phyloP scores from a whole-genome alignment of 2,329 filamentous ascomycete species.

The Pseudogymnoascus sp. region DNA sequence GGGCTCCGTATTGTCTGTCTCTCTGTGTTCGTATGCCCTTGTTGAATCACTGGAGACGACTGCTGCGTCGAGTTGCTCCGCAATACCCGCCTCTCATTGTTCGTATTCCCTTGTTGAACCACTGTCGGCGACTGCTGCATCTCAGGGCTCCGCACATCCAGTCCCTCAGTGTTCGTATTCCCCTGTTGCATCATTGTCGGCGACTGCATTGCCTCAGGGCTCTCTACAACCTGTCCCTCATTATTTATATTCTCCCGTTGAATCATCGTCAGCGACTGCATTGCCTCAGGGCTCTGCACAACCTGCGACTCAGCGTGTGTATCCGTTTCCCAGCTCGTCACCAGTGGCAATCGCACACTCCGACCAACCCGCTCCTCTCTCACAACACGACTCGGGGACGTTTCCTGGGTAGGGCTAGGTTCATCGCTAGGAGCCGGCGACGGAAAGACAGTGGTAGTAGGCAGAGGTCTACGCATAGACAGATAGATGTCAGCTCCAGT shows the following conservation, averaged over 20 bases:
- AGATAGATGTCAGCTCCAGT: not conserved
- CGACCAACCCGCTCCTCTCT: not conserved
- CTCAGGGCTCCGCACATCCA: too few species aligned
- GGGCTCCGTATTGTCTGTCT: not conserved
- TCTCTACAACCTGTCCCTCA: too few species aligned
- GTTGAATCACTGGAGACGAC: not conserved
- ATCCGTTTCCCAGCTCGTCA: not conserved
- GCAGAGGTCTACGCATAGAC: not conserved
- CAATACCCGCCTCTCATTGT: too few species aligned
- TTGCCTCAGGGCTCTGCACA: not conserved
- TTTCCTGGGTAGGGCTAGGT: conserved; percentile 36
- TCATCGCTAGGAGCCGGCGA: conserved; percentile 59
- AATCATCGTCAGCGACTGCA: not conserved
- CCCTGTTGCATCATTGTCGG: too few species aligned
- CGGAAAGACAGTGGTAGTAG: conserved; percentile 39
- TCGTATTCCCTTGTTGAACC: too few species aligned
- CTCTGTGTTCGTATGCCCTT: not conserved
- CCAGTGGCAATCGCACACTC: not conserved
- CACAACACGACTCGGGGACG: not conserved
- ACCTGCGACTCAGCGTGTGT: not conserved
- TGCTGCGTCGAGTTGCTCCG: not conserved
- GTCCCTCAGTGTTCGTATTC: too few species aligned
- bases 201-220: too few species aligned
- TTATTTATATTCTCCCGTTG: not conserved
- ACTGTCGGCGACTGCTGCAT: too few species aligned